phyloP scores from a whole-genome alignment of 345 rosid species.

The Sisymbrium altissimum region DNA sequence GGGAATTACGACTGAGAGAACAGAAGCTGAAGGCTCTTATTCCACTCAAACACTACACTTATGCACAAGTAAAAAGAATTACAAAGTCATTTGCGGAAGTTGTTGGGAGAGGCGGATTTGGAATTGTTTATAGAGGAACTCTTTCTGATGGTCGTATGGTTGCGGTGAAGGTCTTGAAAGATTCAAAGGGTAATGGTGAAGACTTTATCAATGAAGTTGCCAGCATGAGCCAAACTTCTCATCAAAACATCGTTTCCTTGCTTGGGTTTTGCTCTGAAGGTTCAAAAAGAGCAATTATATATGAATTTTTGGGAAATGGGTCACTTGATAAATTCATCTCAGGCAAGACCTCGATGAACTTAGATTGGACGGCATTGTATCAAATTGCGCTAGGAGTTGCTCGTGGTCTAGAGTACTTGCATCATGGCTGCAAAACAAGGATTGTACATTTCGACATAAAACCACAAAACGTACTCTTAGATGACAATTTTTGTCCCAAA shows the following conservation, averaged over 20 bases:
- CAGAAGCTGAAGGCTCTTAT: not conserved
- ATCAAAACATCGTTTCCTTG: conserved; percentile 40
- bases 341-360: not conserved
- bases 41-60: conserved; percentile 27
- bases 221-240: conserved; percentile 45
- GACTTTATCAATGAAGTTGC: conserved; percentile 53
- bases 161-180: conserved; percentile 30
- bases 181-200: conserved; percentile 22
- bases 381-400: conserved; percentile 38
- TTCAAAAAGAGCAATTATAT: conserved; percentile 35
- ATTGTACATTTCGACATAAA: conserved; percentile 53
- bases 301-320: conserved; percentile 39
- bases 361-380: conserved; percentile 16
- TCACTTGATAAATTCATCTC: conserved; percentile 38
- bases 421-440: conserved; percentile 46
- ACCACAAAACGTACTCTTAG: conserved; percentile 46
- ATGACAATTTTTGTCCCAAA: conserved; percentile 35
- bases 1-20: not conserved
- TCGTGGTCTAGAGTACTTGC: conserved; percentile 51
- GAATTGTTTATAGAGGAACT: conserved; percentile 20
- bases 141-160: conserved; percentile 25
- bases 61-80: conserved; percentile 21
- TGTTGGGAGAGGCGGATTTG: conserved; percentile 36
- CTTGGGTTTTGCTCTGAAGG: conserved; percentile 43
- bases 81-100: conserved; percentile 25